Conservation (phyloP, 192 early-diverging fungal species). For the Nowakowskiella sp. region DNA sequence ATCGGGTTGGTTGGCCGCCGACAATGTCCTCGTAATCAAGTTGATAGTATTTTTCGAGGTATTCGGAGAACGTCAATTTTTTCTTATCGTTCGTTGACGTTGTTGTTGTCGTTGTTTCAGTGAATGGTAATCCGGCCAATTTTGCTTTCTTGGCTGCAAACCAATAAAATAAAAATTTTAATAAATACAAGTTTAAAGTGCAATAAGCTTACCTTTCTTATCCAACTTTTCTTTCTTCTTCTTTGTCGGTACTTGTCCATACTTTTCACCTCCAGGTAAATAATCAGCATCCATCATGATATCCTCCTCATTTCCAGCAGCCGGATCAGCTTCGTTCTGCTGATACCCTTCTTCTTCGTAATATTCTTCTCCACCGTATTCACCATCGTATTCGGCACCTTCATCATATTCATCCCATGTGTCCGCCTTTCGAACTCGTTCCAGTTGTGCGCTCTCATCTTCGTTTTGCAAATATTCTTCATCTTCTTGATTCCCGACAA, state of each 20-base stretch:
- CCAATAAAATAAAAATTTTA: background rate
- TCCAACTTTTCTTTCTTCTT: constrained; percentile 15
- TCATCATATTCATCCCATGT: constrained; percentile 29
- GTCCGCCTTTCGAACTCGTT: constrained; percentile 10
- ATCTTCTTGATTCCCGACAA: constrained; percentile 27
- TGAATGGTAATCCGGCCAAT: too few species aligned
- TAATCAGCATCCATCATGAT: constrained; percentile 92
- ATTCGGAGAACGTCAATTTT: constrained; percentile 43
- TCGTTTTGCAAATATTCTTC: constrained; percentile 23
- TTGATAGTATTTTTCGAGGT: constrained; percentile 86
- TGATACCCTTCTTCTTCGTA: constrained; percentile 23
- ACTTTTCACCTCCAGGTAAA: constrained; percentile 60
- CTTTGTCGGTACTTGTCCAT: constrained; percentile 17
- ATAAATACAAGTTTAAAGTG: constrained; percentile 3
- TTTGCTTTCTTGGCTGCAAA: too few species aligned
- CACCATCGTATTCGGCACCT: constrained; percentile 22
- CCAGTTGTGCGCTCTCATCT: constrained; percentile 14
- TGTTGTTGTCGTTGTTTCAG: constrained; percentile 27
- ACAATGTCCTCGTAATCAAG: constrained; percentile 90
- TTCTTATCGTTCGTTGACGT: constrained; percentile 21
- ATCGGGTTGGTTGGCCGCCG: constrained; percentile 77
- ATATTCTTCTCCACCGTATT: constrained; percentile 23
- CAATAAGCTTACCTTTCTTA: constrained; percentile 15
- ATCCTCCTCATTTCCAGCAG: constrained; percentile 50
- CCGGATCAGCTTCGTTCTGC: constrained; percentile 3